Conservation (phyloP, 805 yeast genomes). For the Ascoidea asiatica region DNA sequence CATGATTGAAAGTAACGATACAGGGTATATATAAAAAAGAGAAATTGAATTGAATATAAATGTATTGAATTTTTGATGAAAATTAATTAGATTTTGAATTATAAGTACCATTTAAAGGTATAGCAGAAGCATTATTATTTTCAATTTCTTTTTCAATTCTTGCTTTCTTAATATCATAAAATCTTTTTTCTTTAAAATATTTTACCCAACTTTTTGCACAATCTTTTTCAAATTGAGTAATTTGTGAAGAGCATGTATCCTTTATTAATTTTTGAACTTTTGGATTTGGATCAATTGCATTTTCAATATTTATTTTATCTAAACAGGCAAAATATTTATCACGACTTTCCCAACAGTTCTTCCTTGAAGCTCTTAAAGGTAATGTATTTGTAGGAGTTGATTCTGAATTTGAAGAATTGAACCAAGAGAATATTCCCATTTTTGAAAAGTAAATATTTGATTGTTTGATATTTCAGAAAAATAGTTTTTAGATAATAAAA, state of each 20-base stretch:
- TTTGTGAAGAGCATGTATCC: constrained; percentile 41
- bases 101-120: no score
- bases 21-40: no score
- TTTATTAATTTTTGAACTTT: constrained; percentile 32
- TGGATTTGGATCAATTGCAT: constrained; percentile 45
- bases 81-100: no score
- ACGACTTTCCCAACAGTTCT: constrained; percentile 82
- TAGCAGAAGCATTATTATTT: constrained; percentile 39
- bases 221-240: constrained; percentile 47
- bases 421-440: constrained; percentile 6
- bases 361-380: constrained; percentile 56
- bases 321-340: constrained; percentile 69
- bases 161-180: constrained; percentile 58
- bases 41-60: no score
- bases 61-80: no score
- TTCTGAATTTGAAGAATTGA: constrained; percentile 2
- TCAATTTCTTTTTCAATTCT: constrained; percentile 58
- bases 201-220: constrained; percentile 84
- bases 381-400: constrained; percentile 24
- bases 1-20: no score
- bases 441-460: no score
- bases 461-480: no score
- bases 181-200: constrained; percentile 84
- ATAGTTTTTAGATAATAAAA: no score
- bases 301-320: constrained; percentile 49